A percentile compares a stretch with the other conserved stretches of the same genome.
Conservation (phyloP, 2,329 filamentous ascomycete genomes). For the Fusarium sambucinum region DNA sequence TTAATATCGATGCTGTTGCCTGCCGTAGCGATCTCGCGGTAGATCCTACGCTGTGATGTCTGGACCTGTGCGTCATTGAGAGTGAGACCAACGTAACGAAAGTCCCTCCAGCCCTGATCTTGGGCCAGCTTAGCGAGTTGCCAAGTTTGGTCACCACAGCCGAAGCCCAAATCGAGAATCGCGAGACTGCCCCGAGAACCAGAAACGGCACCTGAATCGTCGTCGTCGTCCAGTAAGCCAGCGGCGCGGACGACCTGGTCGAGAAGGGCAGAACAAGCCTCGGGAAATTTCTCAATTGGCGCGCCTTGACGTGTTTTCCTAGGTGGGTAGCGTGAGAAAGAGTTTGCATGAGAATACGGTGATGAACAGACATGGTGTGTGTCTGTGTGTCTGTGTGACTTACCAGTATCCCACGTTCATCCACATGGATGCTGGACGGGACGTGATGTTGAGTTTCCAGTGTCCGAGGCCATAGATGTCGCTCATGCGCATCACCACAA, state of each 20-base stretch:
- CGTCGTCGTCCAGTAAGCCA: conserved; percentile 50
- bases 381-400: conserved; percentile 40
- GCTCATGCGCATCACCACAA: conserved; percentile 44
- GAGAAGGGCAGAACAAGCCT: conserved; percentile 64
- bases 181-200: conserved; percentile 42
- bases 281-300: conserved; percentile 54
- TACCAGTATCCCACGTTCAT: conserved; percentile 74
- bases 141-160: conserved; percentile 69
- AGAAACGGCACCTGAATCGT: not conserved
- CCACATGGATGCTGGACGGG: conserved; percentile 67
- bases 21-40: conserved; percentile 39
- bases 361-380: not conserved
- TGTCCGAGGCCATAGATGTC: conserved; percentile 65
- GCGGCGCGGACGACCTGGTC: conserved; percentile 60
- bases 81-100: conserved; percentile 67
- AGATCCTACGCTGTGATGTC: conserved; percentile 50
- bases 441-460: conserved; percentile 65
- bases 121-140: conserved; percentile 54
- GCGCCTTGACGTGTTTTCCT: conserved; percentile 51
- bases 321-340: not conserved
- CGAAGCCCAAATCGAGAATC: conserved; percentile 68
- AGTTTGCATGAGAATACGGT: not conserved
- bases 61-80: conserved; percentile 60
- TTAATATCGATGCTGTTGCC: not conserved
- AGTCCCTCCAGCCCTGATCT: conserved; percentile 40